Base-by-base conservation (phyloP, 1,284 basidiomycete species). In the Ceratobasidium sp. region DNA sequence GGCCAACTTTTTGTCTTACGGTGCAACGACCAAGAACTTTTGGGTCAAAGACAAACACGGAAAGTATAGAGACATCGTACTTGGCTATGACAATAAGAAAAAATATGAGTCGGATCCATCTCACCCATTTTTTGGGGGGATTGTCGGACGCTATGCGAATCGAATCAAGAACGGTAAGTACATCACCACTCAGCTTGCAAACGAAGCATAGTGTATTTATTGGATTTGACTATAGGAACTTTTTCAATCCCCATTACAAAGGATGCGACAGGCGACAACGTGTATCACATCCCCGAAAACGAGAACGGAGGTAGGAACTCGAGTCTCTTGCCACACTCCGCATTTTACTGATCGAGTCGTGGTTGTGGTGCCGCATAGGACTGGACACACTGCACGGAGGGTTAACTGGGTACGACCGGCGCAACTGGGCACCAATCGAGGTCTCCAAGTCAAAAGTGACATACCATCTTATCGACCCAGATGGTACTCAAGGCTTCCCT, bases 221-320 rank as follows among this genome's bases (percentile, higher is more conserved):
- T 14, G 36, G n/a, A n/a, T n/a, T 39, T 14, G 14, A 6, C 36
- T 50, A 4, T 23, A 85, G 85, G 85, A 34, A 85, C 84, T 0
- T 87, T 87, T 76, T 85, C 85, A 0, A 86, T 87, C 50, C 86
- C 86, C 0, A 85, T 85, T 34, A 83, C 84, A 8, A 85, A 85
- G 78, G 69, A 81, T 59, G 82, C 85, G 0, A 79, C 80, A 58
- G 85, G 82, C 1, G 81, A 84, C 0, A 82, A 83, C 67, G 83
- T 84, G 0, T 87, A 83, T 75, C 83, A 86, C 61, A 85, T 85
- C 30, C 83, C 85, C 0, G 83, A 81, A 0, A 87, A 87, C 76
- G 85, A 86, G 53, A 76, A 76, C 71, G 65, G 58, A 65, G 62
- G 62, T 58, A 6, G n/a, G 69, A 18, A 39, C 18, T 62, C 41